Conservation (phyloP, 139 green algal genomes). For the Haematococcus lacustris region DNA sequence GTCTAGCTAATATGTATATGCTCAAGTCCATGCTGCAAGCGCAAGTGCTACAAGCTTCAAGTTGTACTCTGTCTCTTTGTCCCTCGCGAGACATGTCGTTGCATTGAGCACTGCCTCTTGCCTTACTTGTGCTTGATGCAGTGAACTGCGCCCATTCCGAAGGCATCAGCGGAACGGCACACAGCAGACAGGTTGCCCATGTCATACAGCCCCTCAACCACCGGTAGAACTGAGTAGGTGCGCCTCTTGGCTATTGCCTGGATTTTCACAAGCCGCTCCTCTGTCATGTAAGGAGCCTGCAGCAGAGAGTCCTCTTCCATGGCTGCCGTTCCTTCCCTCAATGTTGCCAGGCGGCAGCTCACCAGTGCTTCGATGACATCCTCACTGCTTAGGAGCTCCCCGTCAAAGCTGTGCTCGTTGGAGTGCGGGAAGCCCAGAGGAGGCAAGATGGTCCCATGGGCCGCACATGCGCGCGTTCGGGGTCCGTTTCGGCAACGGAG, state of each 20-base stretch:
- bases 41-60: background rate
- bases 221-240: constrained; percentile 1
- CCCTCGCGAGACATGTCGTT: background rate
- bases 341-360: no score
- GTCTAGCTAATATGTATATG: background rate
- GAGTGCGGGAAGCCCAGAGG: no score
- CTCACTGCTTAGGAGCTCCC: no score
- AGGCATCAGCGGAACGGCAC: constrained; percentile 56
- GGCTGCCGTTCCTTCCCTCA: no score
- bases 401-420: no score
- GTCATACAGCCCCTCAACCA: constrained; percentile 49
- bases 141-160: constrained; percentile 62
- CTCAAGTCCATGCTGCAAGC: background rate
- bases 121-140: constrained; percentile 34
- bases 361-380: no score
- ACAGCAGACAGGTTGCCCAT: constrained; percentile 72
- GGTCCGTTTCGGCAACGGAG: no score
- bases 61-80: background rate
- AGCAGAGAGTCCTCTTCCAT: no score
- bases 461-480: no score
- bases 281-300: constrained; percentile 13
- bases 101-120: background rate
- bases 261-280: constrained; percentile 13
- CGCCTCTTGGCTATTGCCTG: background rate
- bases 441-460: no score